Base-by-base conservation (phyloP, 805 yeast genomes). In the Hemisphaericaspora nanyangensis region DNA sequence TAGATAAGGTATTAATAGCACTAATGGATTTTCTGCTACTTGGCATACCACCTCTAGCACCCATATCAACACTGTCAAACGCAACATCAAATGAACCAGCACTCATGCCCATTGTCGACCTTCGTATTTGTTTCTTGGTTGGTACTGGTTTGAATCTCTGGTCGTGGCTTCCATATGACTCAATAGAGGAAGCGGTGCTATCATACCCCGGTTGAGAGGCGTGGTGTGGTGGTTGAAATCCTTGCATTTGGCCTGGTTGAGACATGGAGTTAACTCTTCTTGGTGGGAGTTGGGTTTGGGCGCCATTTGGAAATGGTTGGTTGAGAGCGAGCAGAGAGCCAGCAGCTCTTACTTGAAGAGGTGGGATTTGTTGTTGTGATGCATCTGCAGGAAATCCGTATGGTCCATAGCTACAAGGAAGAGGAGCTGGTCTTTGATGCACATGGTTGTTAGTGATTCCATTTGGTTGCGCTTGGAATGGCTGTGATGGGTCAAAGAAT, bases 11-110 rank as follows among this genome's bases (percentile, higher is more conserved):
- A 13, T 34, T 35, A 17, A 29, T 22, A 17, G 32, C 34, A 31
- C 34, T 37, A 4, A 43, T 25, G n/a, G 46, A 43, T 17, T 50
- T 43, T 33, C 43, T 33, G 12, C 25, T 24, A 17, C n/a, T 26
- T 4, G 39, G 37, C 74, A 68, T 68, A 6, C 74, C 74, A 16
- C 71, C 74, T 47, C 73, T 55, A n/a, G 72, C 72, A 11, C 73
- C 72, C 56, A 65, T 57, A 49, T 68, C 74, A 15, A 66, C 38
- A 2, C 60, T 62, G 8, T 55, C 56, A 18, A 57, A 34, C 17
- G 45, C 43, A n/a, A 60, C 63, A 16, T 53, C 52, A 54, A 62
- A 55, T 31, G 50, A 56, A 6, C 66, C 61, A n/a, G n/a, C n/a
- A n/a, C n/a, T n/a, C n/a, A n/a, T n/a, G n/a, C n/a, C n/a, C 45